Evolutionary conservation across 208 protist species (phyloP), one percentile per base, ranked within the genome.

Genomic region (Kentomonas sorsogonicus): DNA sequence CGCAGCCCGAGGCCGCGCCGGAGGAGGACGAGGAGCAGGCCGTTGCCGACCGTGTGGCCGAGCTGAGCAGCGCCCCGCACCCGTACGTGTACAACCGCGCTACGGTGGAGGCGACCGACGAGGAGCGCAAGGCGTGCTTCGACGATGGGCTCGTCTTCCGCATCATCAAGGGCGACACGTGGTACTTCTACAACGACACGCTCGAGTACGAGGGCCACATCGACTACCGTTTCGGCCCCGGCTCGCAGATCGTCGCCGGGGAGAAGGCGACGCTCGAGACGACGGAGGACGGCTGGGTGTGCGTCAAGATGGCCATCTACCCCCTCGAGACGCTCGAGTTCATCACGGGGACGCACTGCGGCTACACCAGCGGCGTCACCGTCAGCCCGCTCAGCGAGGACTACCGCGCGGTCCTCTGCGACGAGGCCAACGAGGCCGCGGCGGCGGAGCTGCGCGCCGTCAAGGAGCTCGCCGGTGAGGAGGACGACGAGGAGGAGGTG

Each of bases 121-220:
- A 31, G 48, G 3, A 40, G 20, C 41, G 44, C 23, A 40, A 43
- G 31, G 46, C 59, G 16, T 64, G 71, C 66, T 86, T 86, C 50
- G 50, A 73, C 29, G 61, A 69, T 18, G 83, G 73, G 3, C 56
- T 83, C 63, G 36, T 79, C 36, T 85, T 71, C 71, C 68, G 72
- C 41, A 76, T 87, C 51, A 63, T 78, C 15, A 72, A 73, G 26
- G 61, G 55, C 13, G 30, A 44, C 22, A 55, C 59, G 30, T 86
- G 77, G 77, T 73, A 69, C 61, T 59, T 86, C 41, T 85, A 91
- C 63, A 91, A 91, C 55, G 84, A 86, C 67, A 82, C 80, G 9
- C 56, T 74, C n/a, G 63, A 77, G 38, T 88, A 86, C 63, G 78
- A 84, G 45, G 79, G 75, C 54, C 77, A 82, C 38, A 66, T 89